Evolutionary conservation across 1,284 basidiomycete species (phyloP), one percentile per base, ranked within the genome.

Genomic region (Ustilago loliicola): DNA sequence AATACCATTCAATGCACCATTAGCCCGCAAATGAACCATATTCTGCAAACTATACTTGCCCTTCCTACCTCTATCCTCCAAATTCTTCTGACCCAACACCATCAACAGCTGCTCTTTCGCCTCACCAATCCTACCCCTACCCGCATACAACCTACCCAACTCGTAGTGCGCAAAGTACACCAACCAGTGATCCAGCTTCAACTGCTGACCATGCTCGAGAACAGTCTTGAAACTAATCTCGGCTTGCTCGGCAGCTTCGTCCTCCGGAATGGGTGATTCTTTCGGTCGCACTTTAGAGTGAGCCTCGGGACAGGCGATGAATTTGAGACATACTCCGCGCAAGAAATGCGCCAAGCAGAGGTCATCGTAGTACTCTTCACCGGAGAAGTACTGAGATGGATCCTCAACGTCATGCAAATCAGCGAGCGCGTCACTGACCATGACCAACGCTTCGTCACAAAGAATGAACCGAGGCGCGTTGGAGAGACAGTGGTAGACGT

Each of bases 91-190:
- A 29, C 62, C 66, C 13, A 86, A 50, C 2, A 86, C 80, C 13
- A 83, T 21, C n/a, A 84, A 72, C 48, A 84, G 65, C 71, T 83
- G 65, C 29, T 75, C 66, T 58, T 72, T 74, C 0, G 85, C 85
- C 55, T 85, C 75, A 2, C 17, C 47, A 4, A 32, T 55, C 47
- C 69, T 59, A 2, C 77, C 72, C 36, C 42, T 63, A 1, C 61
- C 64, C 11, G 83, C 80, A 66, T 83, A 81, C 57, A 86, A 65
- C 8, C 85, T 60, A 3, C 84, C 85, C 29, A 86, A 70, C 68
- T 86, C 85, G 66, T 86, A 86, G 65, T 85, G 83, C 13, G 81
- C 77, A 76, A 86, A 86, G 80, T 86, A 86, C 17, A 83, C 69
- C 27, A 86, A 66, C 72, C 83, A 86, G 72, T 85, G 84, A 40